A percentile compares a stretch with the other conserved stretches of the same genome.
Evolutionary conservation across 2,329 filamentous ascomycete species (phyloP).

Genomic region (Alternaria arborescens): DNA sequence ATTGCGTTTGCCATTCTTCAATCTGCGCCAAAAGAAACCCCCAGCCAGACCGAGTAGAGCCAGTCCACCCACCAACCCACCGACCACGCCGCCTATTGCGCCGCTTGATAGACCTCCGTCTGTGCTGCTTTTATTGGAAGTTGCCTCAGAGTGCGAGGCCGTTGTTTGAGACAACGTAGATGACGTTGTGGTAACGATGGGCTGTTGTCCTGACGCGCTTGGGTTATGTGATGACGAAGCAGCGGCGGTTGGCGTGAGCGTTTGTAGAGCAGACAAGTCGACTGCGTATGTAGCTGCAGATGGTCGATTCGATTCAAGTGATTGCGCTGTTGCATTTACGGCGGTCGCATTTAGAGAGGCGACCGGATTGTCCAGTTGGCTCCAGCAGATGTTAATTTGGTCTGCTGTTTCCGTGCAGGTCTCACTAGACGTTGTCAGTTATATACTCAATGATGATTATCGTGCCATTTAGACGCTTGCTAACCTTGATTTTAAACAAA

Average conservation of each 20-base stretch:
- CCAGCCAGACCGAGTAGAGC: conserved; percentile 24
- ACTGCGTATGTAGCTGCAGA: conserved; percentile 21
- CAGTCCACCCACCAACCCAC: conserved; percentile 29
- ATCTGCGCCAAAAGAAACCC: conserved; percentile 21
- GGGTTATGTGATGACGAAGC: not conserved
- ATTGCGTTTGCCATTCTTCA: conserved; percentile 1
- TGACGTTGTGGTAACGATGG: not conserved
- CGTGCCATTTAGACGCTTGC: not conserved
- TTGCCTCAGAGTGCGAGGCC: not conserved
- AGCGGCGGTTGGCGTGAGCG: conserved; percentile 4
- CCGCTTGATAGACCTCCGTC: conserved; percentile 18
- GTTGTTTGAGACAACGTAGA: not conserved
- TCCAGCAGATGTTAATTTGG: conserved; percentile 42
- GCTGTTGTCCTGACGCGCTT: not conserved
- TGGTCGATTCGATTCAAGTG: conserved; percentile 24
- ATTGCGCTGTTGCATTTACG: conserved; percentile 31
- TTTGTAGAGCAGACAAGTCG: conserved; percentile 13
- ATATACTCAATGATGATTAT: not conserved
- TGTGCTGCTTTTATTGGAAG: not conserved
- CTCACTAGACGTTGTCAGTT: conserved; percentile 19
- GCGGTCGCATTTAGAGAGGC: conserved; percentile 15
- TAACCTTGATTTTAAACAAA: conserved; percentile 24
- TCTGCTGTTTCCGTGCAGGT: conserved; percentile 14
- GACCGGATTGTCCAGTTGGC: conserved; percentile 22
- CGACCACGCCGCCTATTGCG: conserved; percentile 33